Percentiles rank a stretch among this genome's conserved stretches.
Evolutionary conservation across 176 grass and related monocot species (phyloP).

Genomic region (Aechmea fasciata): DNA sequence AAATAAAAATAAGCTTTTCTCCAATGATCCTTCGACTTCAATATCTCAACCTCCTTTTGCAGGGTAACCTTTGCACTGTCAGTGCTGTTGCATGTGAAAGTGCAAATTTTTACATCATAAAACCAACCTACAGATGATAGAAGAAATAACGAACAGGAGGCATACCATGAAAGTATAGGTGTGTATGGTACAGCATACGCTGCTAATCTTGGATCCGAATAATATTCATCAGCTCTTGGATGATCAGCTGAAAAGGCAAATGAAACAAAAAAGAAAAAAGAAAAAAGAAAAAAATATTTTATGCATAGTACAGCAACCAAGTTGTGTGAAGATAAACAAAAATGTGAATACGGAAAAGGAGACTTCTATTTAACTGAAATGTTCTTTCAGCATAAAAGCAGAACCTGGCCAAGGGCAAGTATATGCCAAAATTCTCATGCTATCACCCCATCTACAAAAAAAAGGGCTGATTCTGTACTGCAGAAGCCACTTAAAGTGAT

Average conservation of each 20-base stretch:
- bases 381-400: neutral
- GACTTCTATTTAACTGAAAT: neutral
- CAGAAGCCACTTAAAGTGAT: constrained; percentile 90
- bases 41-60: constrained; percentile 69
- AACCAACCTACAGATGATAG: too few relatives aligned
- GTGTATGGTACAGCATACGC: constrained; percentile 96
- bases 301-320: neutral
- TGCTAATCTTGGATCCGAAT: constrained; percentile 90
- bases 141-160: constrained; percentile 15
- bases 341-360: neutral
- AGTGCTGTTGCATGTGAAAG: constrained; percentile 39
- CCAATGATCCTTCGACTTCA: constrained; percentile 84
- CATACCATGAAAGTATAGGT: constrained; percentile 84
- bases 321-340: neutral
- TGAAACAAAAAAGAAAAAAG: constrained; percentile 6
- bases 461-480: constrained; percentile 94
- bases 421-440: constrained; percentile 92
- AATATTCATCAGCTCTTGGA: constrained; percentile 85
- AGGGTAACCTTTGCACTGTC: constrained; percentile 70
- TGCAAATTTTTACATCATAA: neutral
- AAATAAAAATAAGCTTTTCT: constrained; percentile 94
- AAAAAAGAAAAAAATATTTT: neutral
- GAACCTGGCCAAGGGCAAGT: constrained; percentile 98
- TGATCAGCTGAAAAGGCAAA: constrained; percentile 66
- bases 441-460: constrained; percentile 99